Evolutionary conservation across 2,329 filamentous ascomycete species (phyloP).

Genomic region (Cordyceps fumosorosea): DNA sequence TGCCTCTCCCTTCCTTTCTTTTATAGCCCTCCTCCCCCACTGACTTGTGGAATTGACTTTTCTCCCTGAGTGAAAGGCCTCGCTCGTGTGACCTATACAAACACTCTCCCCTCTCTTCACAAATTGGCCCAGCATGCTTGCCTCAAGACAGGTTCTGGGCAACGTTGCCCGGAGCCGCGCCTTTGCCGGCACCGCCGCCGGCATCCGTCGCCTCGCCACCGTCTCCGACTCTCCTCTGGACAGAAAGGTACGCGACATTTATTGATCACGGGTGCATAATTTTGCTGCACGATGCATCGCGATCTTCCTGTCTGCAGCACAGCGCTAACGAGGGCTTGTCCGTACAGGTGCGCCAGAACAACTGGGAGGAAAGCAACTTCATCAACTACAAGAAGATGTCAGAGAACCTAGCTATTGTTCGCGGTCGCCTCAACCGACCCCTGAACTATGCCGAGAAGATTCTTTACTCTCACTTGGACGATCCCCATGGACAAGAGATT

Average conservation of each 20-base stretch:
- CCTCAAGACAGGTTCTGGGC: conserved; percentile 64
- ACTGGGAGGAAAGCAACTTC: conserved; percentile 91
- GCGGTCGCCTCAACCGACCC: conserved; percentile 81
- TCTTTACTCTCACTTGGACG: conserved; percentile 96
- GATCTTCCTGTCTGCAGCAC: not conserved
- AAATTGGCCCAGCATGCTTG: conserved; percentile 51
- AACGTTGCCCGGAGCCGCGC: conserved; percentile 55
- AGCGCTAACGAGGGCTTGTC: not conserved
- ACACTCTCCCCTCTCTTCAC: conserved; percentile 24
- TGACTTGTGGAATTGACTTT: conserved; percentile 16
- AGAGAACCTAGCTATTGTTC: conserved; percentile 90
- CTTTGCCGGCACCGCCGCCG: conserved; percentile 48
- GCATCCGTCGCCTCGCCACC: conserved; percentile 71
- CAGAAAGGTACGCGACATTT: conserved; percentile 60
- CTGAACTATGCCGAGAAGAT: conserved; percentile 98
- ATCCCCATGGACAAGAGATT: conserved; percentile 93
- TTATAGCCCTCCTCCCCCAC: conserved; percentile 22
- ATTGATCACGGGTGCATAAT: not conserved
- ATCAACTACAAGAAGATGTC: conserved; percentile 99
- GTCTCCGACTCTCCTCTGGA: conserved; percentile 80
- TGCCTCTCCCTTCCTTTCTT: conserved; percentile 15
- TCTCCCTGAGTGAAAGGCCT: conserved; percentile 11
- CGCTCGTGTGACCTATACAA: conserved; percentile 10
- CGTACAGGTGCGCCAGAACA: conserved; percentile 78
- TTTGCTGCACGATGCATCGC: not conserved